Evolutionary conservation across 139 green algal species (phyloP).

Genomic region (Chlorella sorokiniana): DNA sequence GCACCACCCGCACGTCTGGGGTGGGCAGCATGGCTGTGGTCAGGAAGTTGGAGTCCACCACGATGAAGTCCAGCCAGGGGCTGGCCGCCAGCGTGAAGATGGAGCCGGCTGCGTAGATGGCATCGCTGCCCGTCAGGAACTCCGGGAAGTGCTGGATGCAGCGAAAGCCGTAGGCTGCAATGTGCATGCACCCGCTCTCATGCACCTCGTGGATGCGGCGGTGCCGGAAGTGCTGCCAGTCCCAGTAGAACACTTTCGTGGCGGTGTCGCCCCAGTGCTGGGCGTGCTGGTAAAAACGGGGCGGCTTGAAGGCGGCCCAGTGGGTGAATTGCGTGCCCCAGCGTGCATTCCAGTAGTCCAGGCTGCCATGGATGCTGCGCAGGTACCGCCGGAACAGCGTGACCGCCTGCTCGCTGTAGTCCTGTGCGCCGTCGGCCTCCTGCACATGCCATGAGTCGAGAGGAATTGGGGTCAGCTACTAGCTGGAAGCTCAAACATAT

Average conservation of each 20-base stretch:
- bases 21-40: not conserved
- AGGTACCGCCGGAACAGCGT: not conserved
- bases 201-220: not conserved
- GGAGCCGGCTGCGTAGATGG: not conserved
- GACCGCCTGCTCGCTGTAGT: not conserved
- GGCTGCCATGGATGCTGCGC: not conserved
- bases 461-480: too few relatives aligned
- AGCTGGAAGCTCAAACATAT: too few relatives aligned
- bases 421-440: not conserved
- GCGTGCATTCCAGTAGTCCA: not conserved
- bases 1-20: not conserved
- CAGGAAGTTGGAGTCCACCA: not conserved
- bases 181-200: slow-evolving; percentile 1
- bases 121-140: not conserved
- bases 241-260: not conserved
- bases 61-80: not conserved
- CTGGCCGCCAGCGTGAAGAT: not conserved
- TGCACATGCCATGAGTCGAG: too few relatives aligned
- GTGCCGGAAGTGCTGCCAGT: not conserved
- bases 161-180: not conserved
- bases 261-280: not conserved
- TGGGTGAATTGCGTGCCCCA: not conserved
- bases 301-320: not conserved
- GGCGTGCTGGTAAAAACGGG: not conserved
- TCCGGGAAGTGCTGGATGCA: not conserved